Percentiles rank a stretch among this genome's conserved stretches.
Evolutionary conservation across 2,329 filamentous ascomycete genomes (phyloP).

Genomic region (Didymella pomorum): DNA sequence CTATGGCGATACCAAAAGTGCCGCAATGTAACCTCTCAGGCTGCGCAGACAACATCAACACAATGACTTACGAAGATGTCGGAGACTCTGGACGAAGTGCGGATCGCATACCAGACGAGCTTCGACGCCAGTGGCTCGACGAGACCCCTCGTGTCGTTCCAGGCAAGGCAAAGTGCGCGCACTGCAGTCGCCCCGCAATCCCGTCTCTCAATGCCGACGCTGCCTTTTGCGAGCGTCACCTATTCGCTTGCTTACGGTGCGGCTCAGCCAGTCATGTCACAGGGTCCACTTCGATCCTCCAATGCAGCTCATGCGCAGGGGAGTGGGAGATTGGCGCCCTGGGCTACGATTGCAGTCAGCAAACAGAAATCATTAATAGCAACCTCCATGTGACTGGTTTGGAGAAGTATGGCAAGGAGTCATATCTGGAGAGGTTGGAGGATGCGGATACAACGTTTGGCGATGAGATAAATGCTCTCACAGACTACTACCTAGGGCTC

Average conservation of each 20-base stretch:
- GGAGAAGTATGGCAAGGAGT: conserved; percentile 23
- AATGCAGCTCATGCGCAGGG: conserved; percentile 44
- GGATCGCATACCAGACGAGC: conserved; percentile 53
- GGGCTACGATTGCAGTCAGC: conserved; percentile 48
- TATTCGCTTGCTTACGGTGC: conserved; percentile 55
- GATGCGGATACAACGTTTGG: conserved; percentile 33
- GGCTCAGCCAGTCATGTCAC: conserved; percentile 31
- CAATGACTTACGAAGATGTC: conserved; percentile 48
- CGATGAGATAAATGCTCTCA: conserved; percentile 48
- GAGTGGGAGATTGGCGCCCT: conserved; percentile 51
- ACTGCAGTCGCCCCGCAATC: conserved; percentile 46
- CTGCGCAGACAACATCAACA: conserved; percentile 45
- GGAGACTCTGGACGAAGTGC: conserved; percentile 52
- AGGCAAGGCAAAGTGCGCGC: conserved; percentile 45
- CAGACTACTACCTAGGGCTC: conserved; percentile 43
- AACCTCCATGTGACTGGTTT: conserved; percentile 27
- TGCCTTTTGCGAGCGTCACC: conserved; percentile 52
- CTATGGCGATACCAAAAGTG: conserved; percentile 24
- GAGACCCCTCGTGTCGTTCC: conserved; percentile 26
- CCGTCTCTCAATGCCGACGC: conserved; percentile 18
- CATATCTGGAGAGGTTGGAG: conserved; percentile 16
- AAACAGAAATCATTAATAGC: conserved; percentile 11
- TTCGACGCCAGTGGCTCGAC: conserved; percentile 39
- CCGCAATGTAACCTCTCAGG: conserved; percentile 36
- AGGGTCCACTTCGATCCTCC: conserved; percentile 27